Evolutionary conservation across 805 yeast genomes (phyloP), one percentile per base, ranked within the genome.

Genomic region (Debaryomyces prosopidis): DNA sequence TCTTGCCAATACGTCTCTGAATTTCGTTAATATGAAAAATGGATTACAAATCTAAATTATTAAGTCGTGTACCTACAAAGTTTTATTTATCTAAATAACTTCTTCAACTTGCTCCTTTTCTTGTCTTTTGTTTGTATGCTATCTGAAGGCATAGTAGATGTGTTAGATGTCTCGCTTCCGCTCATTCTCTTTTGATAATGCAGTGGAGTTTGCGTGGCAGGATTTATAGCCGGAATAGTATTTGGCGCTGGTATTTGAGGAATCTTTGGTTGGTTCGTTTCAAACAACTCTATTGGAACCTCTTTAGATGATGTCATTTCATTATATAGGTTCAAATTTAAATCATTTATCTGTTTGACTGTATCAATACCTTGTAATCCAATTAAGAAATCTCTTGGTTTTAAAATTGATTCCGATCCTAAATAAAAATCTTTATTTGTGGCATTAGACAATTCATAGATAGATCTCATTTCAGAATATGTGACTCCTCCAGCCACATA

Each of bases 401-500:
- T 80, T 48, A 88, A 66, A 1, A 89, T 65, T 43, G 85, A 82
- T 60, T 87, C 95, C 11, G 91, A 82, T 0, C 98, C 98, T 46
- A 92, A 68, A 48, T 85, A 80, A 14, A 94, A 77, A 49, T 89
- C 96, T 59, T 81, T 84, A 57, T 85, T 80, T 46, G 80, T 73
- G 37, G 75, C 63, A 14, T 69, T 65, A 7, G 89, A 78, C 39
- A 89, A 73, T 50, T 88, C 92, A 54, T 87, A 84, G 3, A 84
- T 82, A 10, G 88, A 77, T 50, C 92, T 78, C 23, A 86, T 69
- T 63, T 94, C 99, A 2, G 91, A 79, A 52, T 85, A 80, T 0
- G 98, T 89, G 16, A 87, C 66, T 7, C 98, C 99, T 17, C 99
- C 99, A 1, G 96, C 85, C 20, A 89, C 78, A 58, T 82, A 94